Conservation (phyloP, 1,139 yeast species). For the Sugiyamaella castrensis region DNA sequence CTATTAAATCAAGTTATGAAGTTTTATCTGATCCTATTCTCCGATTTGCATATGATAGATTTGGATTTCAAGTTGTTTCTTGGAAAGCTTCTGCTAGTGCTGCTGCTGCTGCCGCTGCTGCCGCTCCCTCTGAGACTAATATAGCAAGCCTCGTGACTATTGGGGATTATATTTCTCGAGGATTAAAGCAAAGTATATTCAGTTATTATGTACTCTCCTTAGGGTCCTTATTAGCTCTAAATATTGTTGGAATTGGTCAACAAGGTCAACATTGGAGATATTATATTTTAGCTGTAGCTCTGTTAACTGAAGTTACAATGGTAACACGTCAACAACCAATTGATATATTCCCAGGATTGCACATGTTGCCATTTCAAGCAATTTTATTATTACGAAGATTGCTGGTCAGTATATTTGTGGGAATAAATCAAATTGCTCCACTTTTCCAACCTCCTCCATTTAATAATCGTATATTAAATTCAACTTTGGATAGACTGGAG, state of each 20-base stretch:
- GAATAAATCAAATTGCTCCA: constrained; percentile 21
- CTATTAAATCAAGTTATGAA: constrained; percentile 32
- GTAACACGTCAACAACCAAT: constrained; percentile 24
- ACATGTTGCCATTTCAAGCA: constrained; percentile 26
- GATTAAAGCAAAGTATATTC: constrained; percentile 20
- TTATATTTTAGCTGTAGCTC: constrained; percentile 22
- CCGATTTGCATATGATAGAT: constrained; percentile 37
- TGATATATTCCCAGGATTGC: constrained; percentile 14
- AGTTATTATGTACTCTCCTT: constrained; percentile 25
- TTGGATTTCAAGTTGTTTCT: constrained; percentile 21
- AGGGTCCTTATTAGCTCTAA: constrained; percentile 22
- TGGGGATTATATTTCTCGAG: constrained; percentile 15
- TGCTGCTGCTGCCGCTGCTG: not conserved
- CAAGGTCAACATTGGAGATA: constrained; percentile 31
- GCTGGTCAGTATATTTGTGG: constrained; percentile 17
- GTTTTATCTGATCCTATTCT: constrained; percentile 28
- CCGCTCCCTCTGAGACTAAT: not conserved
- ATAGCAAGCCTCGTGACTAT: too few species aligned
- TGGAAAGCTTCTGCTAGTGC: constrained; percentile 12
- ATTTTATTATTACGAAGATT: constrained; percentile 20
- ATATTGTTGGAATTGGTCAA: constrained; percentile 24
- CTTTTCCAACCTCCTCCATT: constrained; percentile 13
- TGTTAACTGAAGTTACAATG: constrained; percentile 25
- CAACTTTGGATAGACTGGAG: constrained; percentile 14
- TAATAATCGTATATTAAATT: not conserved